These are phyloP conservation scores for Lachancea sp. DNA, from an alignment of 805 yeast genomes.

Conservation along the genomic window DNA sequence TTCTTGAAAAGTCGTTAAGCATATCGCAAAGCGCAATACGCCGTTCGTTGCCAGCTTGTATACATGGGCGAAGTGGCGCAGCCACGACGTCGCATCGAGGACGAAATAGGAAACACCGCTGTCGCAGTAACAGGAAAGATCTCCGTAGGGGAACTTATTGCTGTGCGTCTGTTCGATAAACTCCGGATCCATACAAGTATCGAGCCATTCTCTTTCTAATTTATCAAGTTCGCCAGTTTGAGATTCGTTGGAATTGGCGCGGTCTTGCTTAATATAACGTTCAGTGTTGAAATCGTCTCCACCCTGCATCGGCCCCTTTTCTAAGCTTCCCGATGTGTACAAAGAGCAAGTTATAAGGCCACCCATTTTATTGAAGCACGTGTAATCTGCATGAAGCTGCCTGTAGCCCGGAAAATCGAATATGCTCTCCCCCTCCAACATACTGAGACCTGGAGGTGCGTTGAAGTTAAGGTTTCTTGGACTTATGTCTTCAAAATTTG, in stretches of 20 bases:
- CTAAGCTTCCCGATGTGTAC: constrained; percentile 27
- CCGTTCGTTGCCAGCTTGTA: constrained; percentile 60
- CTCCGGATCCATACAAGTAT: constrained; percentile 18
- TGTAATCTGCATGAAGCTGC: constrained; percentile 23
- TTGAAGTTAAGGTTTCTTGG: constrained; percentile 20
- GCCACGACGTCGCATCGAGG: constrained; percentile 74
- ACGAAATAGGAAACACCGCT: constrained; percentile 51
- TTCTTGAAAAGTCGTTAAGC: constrained; percentile 74
- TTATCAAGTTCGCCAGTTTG: constrained; percentile 4
- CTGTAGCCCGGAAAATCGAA: constrained; percentile 32
- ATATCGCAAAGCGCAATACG: constrained; percentile 56
- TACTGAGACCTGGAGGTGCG: constrained; percentile 23
- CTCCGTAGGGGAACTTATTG: constrained; percentile 34
- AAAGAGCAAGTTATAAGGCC: constrained; percentile 30
- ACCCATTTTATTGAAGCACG: constrained; percentile 32
- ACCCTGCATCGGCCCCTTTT: constrained; percentile 15
- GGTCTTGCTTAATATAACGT: constrained; percentile 3
- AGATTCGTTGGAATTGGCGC: constrained; percentile 1
- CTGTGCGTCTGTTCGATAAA: constrained; percentile 15
- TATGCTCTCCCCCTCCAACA: constrained; percentile 24
- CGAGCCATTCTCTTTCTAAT: constrained; percentile 17
- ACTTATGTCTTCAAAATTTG: constrained; percentile 18
- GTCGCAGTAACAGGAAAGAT: constrained; percentile 53
- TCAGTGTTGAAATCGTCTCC: constrained; percentile 14
- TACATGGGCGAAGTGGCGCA: constrained; percentile 71